phyloP scores from a whole-genome alignment of 176 grass and related monocot species.

The Juncus inflexus region DNA sequence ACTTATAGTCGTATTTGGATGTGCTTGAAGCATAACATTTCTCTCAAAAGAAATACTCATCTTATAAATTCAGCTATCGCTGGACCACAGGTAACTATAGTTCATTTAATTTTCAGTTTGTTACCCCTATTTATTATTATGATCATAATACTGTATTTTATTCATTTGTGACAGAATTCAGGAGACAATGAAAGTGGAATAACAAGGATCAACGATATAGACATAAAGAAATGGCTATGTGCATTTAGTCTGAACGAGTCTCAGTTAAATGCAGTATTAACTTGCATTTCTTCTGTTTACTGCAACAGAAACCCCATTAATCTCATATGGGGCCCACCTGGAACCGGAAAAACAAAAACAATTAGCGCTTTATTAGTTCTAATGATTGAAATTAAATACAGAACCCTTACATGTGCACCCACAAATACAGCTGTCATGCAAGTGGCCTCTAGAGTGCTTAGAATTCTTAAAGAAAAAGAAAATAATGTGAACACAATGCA shows the following conservation, averaged over 20 bases:
- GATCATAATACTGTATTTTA: too few species aligned
- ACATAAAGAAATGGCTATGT: slow-evolving; percentile 3
- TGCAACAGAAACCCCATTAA: slow-evolving; percentile 24
- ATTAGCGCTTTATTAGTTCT: slow-evolving; percentile 31
- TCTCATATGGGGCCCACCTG: slow-evolving; percentile 71
- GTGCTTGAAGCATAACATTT: slow-evolving; percentile 21
- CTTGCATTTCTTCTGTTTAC: slow-evolving; percentile 37
- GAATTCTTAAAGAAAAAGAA: slow-evolving; percentile 25
- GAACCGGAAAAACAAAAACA: slow-evolving; percentile 78
- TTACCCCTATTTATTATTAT: neutral
- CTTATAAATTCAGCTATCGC: slow-evolving; percentile 26
- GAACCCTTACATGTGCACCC: slow-evolving; percentile 49
- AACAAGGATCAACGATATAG: neutral
- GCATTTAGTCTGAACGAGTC: slow-evolving; percentile 48
- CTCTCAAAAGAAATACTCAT: slow-evolving; percentile 3
- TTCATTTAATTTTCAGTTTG: neutral
- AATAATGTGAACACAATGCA: neutral
- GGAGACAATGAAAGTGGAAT: neutral
- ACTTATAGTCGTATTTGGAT: slow-evolving; percentile 53
- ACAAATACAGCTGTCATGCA: slow-evolving; percentile 62
- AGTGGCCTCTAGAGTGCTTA: slow-evolving; percentile 42
- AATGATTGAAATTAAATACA: slow-evolving; percentile 10
- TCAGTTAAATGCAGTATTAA: slow-evolving; percentile 31
- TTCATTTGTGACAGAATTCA: neutral
- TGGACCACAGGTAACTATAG: slow-evolving; percentile 6